Evolutionary conservation across 257 asterid species (phyloP).

Genomic region (Salvia rosmarinus): DNA sequence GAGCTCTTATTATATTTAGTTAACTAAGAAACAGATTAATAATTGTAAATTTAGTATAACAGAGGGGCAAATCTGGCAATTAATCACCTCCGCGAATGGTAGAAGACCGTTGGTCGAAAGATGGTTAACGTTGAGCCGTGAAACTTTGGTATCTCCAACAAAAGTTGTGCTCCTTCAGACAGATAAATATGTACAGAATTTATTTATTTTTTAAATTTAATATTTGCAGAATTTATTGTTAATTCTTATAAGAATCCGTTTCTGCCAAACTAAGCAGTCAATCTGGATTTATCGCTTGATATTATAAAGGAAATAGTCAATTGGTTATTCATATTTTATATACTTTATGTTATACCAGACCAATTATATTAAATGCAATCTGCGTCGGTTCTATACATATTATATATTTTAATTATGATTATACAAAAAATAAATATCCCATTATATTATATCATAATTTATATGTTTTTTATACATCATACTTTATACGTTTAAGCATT

Average conservation of each 20-base stretch:
- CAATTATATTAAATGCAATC: too few species aligned
- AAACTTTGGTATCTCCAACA: background rate
- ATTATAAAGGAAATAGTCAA: background rate
- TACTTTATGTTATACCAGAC: too few species aligned
- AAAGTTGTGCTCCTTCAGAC: background rate
- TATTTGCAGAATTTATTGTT: background rate
- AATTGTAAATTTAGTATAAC: background rate
- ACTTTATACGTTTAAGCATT: too few species aligned
- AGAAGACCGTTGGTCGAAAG: slow-evolving; percentile 31
- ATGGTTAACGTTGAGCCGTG: slow-evolving; percentile 11
- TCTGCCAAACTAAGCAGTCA: background rate
- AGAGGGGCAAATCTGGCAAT: slow-evolving; percentile 21
- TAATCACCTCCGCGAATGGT: background rate
- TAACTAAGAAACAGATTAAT: background rate
- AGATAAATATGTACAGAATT: background rate
- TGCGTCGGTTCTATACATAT: too few species aligned
- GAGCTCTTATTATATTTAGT: too few species aligned
- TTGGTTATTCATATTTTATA: background rate
- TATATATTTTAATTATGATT: too few species aligned
- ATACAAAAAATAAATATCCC: too few species aligned
- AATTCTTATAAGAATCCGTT: background rate
- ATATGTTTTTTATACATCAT: too few species aligned
- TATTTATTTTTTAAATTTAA: background rate
- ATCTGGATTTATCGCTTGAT: background rate
- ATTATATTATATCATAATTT: too few species aligned